phyloP scores from a whole-genome alignment of 352 stramenopile species.

The Aphanomyces astaci region DNA sequence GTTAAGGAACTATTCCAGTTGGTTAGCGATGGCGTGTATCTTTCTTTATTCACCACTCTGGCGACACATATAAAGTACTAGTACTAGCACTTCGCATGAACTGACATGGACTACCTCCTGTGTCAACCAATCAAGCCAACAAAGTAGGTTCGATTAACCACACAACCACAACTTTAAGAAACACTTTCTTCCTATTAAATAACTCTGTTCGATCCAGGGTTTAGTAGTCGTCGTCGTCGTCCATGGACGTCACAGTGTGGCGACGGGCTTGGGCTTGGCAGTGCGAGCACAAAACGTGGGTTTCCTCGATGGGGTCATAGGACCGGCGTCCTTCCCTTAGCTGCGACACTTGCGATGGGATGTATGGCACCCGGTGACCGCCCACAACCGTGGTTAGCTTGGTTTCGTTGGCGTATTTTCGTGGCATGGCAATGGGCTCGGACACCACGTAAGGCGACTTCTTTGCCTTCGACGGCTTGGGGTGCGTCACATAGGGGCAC shows the following conservation, averaged over 20 bases:
- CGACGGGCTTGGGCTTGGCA: neutral
- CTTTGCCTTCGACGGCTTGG: neutral
- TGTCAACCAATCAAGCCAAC: too few species aligned
- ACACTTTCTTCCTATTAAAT: neutral
- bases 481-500: neutral
- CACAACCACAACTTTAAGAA: too few species aligned
- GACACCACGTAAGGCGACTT: neutral
- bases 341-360: constrained; percentile 13
- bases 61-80: too few species aligned
- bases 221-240: constrained; percentile 11
- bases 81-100: too few species aligned
- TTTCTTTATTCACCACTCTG: too few species aligned
- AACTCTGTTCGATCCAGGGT: neutral
- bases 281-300: neutral
- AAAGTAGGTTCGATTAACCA: too few species aligned
- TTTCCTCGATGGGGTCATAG: constrained; percentile 14
- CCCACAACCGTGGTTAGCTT: neutral
- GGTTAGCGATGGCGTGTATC: too few species aligned
- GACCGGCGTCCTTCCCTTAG: neutral
- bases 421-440: neutral
- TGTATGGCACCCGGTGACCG: constrained; percentile 8
- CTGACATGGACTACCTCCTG: too few species aligned
- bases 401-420: constrained; percentile 3
- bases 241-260: neutral
- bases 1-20: too few species aligned